Conservation (phyloP, 345 rosid genomes). For the Abelmoschus esculentus region DNA sequence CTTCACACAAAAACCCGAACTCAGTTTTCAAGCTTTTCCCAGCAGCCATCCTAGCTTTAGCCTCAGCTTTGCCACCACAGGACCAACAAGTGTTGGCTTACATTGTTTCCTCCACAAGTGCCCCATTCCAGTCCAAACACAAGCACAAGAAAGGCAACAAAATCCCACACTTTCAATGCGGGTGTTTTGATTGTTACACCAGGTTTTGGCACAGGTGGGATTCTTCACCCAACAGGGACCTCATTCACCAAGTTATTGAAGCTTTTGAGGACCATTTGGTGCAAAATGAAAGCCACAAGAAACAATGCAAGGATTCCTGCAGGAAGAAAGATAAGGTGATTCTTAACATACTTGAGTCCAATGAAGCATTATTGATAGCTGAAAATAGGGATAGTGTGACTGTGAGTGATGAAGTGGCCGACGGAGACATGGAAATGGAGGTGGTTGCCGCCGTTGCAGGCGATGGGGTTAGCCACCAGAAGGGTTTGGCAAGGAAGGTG, state of each 20-base stretch:
- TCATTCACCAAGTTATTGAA: conserved; percentile 69
- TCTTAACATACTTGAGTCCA: too few species aligned
- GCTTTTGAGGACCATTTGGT: conserved; percentile 47
- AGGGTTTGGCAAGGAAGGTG: conserved; percentile 30
- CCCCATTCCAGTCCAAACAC: not conserved
- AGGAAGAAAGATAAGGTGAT: conserved; percentile 1
- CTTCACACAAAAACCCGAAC: conserved; percentile 19
- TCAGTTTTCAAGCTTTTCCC: conserved; percentile 27
- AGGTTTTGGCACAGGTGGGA: conserved; percentile 83
- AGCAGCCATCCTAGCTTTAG: conserved; percentile 20
- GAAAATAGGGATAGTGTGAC: not conserved
- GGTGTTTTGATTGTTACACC: conserved; percentile 70
- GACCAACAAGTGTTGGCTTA: conserved; percentile 34
- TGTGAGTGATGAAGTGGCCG: not conserved
- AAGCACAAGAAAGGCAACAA: conserved; percentile 6
- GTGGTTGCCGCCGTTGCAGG: conserved; percentile 11
- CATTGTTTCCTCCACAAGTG: not conserved
- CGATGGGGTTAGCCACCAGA: not conserved
- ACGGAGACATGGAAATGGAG: conserved; percentile 6
- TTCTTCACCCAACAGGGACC: conserved; percentile 63
- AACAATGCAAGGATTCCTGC: not conserved
- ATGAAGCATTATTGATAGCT: not conserved
- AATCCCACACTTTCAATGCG: conserved; percentile 42
- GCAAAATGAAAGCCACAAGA: conserved; percentile 15
- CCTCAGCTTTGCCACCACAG: conserved; percentile 16